Evolutionary conservation across 257 asterid genomes (phyloP).

Genomic region (Buddleja alternifolia): DNA sequence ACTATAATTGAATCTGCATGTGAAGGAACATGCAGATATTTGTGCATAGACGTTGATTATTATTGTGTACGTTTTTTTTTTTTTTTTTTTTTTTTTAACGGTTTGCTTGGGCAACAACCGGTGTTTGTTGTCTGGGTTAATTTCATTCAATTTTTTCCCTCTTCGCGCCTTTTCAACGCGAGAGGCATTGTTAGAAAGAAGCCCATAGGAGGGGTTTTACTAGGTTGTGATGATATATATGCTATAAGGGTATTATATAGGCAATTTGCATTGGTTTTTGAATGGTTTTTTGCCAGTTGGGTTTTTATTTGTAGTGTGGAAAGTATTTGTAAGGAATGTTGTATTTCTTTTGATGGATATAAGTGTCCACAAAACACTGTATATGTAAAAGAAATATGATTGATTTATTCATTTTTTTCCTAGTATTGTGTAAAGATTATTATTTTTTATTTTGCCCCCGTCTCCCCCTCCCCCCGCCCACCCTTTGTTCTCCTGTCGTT

Average conservation of each 20-base stretch:
- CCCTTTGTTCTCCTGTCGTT: too few species aligned
- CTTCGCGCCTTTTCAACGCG: conserved; percentile 47
- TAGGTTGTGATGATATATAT: conserved; percentile 45
- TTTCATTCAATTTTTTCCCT: conserved; percentile 47
- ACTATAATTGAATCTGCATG: conserved; percentile 17
- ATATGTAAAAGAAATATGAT: conserved; percentile 15
- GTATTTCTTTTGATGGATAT: conserved; percentile 14
- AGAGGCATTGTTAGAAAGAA: conserved; percentile 41
- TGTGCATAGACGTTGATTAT: conserved; percentile 47
- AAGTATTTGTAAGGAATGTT: conserved; percentile 28
- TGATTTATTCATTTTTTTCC: conserved; percentile 15
- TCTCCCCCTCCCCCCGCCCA: not conserved
- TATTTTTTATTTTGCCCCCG: not conserved
- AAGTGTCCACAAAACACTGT: conserved; percentile 11
- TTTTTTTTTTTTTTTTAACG: conserved; percentile 35
- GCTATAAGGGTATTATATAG: too few species aligned
- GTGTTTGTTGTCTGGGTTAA: conserved; percentile 52
- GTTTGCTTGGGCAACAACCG: conserved; percentile 43
- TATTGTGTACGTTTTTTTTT: conserved; percentile 39
- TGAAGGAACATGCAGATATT: conserved; percentile 34
- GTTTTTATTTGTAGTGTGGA: conserved; percentile 30
- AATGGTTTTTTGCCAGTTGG: conserved; percentile 40
- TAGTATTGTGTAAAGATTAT: conserved; percentile 2
- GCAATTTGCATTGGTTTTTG: conserved; percentile 42
- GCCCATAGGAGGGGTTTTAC: conserved; percentile 31